Evolutionary conservation across 2,329 filamentous ascomycete species (phyloP), one percentile per base, ranked within the genome.

Genomic region (Aspergillus vadensis): DNA sequence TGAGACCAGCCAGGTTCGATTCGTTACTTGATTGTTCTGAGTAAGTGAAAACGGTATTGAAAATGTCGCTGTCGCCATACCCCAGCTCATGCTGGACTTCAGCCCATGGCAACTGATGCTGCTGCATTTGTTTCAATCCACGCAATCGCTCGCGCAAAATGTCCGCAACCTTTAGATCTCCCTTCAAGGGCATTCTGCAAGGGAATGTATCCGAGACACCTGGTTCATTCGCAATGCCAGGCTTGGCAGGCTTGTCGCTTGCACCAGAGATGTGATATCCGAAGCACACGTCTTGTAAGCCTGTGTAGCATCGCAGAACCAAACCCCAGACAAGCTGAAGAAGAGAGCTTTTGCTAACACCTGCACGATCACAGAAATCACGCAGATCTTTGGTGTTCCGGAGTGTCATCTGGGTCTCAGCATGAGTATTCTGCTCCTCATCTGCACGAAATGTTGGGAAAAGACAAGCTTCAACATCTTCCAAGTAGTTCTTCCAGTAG

Each of bases 401-500:
- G 21, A 73, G 62, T 9, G 14, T 25, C n/a, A 68, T n/a, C 43
- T 64, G 15, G 57, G 70, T 17, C 52, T 66, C 47, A 43, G 63
- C 6, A 43, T 68, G 19, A 30, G 30, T 43, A 21, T 52, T 47
- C 3, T 60, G 54, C 2, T 9, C 43, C n/a, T 61, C 38, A 3
- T 63, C 65, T 0, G 62, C 53, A 2, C 61, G 66, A 7, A 75
- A 56, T 0, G 65, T 51, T 4, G 80, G 81, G 64, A 83, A 82
- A 52, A 77, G 70, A 63, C 80, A 82, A 1, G 81, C 77, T 65
- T 82, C 79, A 21, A 78, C 60, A 9, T 77, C 79, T 2, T 72
- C 70, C 7, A 83, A 71, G 47, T 81, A 78, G 0, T 69, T 64
- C 57, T 76, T 81, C 81, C 81, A 83, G 64, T 81, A 82, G 15